Conservation (phyloP, 495 filamentous ascomycete genomes). For the Friedmanniomyces endolithicus region DNA sequence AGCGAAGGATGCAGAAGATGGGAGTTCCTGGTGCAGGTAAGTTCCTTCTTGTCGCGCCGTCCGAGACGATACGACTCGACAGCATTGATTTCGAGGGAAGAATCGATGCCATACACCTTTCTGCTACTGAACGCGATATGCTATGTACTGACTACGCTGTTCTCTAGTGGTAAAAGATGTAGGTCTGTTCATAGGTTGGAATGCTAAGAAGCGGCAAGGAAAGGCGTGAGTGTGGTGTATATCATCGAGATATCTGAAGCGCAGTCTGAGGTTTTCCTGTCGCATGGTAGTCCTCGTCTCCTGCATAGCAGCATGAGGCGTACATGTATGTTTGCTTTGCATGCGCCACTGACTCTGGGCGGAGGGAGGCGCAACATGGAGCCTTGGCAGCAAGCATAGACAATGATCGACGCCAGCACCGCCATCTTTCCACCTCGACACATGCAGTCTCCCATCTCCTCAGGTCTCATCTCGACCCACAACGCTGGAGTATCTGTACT, state of each 20-base stretch:
- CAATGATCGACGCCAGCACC: not conserved
- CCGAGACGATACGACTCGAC: too few relatives aligned
- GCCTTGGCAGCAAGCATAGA: not conserved
- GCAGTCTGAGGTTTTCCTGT: too few relatives aligned
- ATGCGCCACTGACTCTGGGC: not conserved
- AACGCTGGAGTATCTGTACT: too few relatives aligned
- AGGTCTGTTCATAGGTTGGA: slow-evolving; percentile 52
- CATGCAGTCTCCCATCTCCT: too few relatives aligned
- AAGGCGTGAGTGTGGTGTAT: not conserved
- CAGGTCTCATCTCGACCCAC: too few relatives aligned
- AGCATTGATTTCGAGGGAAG: too few relatives aligned
- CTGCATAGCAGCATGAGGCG: too few relatives aligned
- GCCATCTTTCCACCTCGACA: not conserved
- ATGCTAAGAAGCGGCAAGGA: slow-evolving; percentile 21
- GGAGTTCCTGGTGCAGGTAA: slow-evolving; percentile 31
- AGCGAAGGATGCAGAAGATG: slow-evolving; percentile 41
- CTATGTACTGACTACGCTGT: slow-evolving; percentile 23
- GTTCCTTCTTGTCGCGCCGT: too few relatives aligned
- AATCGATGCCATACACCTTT: too few relatives aligned
- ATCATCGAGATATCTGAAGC: not conserved
- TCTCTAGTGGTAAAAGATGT: slow-evolving; percentile 60
- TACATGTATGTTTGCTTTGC: too few relatives aligned
- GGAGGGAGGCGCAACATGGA: not conserved
- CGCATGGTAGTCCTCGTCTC: too few relatives aligned
- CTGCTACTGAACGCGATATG: too few relatives aligned